Percentiles rank a stretch among this genome's conserved stretches.
Evolutionary conservation across 164 flowering plant species (phyloP).

Genomic region (Pachysandra terminalis): DNA sequence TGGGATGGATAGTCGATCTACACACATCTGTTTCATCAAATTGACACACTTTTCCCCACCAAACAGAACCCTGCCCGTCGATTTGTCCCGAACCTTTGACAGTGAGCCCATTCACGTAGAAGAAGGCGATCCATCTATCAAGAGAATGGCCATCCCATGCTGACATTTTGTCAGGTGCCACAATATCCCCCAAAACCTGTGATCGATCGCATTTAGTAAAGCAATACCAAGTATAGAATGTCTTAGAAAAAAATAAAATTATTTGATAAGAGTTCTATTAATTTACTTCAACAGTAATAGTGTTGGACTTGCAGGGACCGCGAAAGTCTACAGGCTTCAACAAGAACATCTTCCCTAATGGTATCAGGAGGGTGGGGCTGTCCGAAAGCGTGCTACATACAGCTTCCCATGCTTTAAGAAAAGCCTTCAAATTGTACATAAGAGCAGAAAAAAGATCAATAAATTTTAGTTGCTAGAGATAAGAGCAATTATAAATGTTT

Average conservation of each 20-base stretch:
- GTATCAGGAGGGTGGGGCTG: background rate
- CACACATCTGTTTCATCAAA: background rate
- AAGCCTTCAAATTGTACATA: slow-evolving; percentile 4
- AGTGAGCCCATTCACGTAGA: background rate
- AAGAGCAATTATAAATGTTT: background rate
- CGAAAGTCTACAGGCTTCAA: background rate
- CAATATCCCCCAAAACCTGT: slow-evolving; percentile 7
- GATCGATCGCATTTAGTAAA: background rate
- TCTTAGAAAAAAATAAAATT: too few species aligned
- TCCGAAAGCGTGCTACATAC: background rate
- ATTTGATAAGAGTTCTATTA: background rate
- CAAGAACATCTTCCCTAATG: slow-evolving; percentile 9
- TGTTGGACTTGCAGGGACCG: slow-evolving; percentile 12
- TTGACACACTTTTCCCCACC: slow-evolving; percentile 3
- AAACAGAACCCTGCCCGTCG: slow-evolving; percentile 5
- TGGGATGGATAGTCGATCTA: background rate
- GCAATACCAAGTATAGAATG: too few species aligned
- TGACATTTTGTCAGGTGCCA: background rate
- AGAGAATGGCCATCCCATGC: background rate
- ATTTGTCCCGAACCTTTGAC: slow-evolving; percentile 4
- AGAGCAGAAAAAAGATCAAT: too few species aligned
- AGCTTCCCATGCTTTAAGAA: slow-evolving; percentile 6
- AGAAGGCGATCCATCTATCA: slow-evolving; percentile 6
- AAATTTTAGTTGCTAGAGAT: background rate
- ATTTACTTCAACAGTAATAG: background rate